phyloP scores from a whole-genome alignment of 129 eudicot species.

The Flaveria ramosissima region DNA sequence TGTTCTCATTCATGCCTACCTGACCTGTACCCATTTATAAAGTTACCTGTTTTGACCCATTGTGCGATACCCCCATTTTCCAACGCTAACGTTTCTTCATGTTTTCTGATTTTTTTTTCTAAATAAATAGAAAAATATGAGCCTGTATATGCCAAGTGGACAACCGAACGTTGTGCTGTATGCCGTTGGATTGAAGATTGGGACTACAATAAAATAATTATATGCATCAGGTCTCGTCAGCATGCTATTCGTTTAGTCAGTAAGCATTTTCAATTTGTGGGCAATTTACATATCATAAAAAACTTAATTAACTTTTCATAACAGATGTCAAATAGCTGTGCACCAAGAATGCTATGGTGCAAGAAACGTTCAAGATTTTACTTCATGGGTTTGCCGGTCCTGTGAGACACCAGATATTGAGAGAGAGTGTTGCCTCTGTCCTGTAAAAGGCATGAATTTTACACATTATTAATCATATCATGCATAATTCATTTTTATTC shows the following conservation, averaged over 20 bases:
- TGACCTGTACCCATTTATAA: not conserved
- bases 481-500: not conserved
- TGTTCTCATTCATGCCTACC: not conserved
- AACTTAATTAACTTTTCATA: not conserved
- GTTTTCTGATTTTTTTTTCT: slow-evolving; percentile 14
- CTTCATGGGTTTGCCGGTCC: slow-evolving; percentile 96
- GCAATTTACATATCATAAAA: slow-evolving; percentile 3
- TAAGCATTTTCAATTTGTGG: slow-evolving; percentile 5
- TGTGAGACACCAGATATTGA: slow-evolving; percentile 94
- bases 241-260: not conserved
- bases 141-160: slow-evolving; percentile 92
- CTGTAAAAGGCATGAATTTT: slow-evolving; percentile 78
- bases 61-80: not conserved
- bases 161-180: slow-evolving; percentile 99
- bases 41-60: not conserved
- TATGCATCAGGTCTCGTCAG: slow-evolving; percentile 72
- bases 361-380: slow-evolving; percentile 75
- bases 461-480: not conserved
- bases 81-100: not conserved
- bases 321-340: slow-evolving; percentile 98
- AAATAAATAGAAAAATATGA: slow-evolving; percentile 68
- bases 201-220: slow-evolving; percentile 97
- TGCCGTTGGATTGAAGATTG: slow-evolving; percentile 99
- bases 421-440: slow-evolving; percentile 97
- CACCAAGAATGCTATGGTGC: slow-evolving; percentile 99